Conservation (phyloP, 495 filamentous ascomycete species). For the Annulohypoxylon nitens region DNA sequence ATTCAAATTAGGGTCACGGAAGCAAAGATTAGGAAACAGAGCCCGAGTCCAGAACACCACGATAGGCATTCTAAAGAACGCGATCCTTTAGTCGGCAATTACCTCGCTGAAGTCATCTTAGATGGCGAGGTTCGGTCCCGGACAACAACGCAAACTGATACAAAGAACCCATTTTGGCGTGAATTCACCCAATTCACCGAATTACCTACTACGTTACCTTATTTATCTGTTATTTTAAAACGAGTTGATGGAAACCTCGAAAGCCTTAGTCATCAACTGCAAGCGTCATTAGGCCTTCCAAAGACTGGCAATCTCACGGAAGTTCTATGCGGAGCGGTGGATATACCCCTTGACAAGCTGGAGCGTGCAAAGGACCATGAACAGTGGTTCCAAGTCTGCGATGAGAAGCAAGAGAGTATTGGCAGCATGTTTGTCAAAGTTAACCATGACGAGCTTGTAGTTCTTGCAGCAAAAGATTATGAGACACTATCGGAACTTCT, state of each 20-base stretch:
- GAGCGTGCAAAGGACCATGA: constrained; percentile 84
- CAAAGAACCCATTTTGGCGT: constrained; percentile 91
- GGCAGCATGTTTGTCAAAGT: constrained; percentile 91
- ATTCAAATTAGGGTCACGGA: constrained; percentile 68
- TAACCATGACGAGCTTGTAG: constrained; percentile 86
- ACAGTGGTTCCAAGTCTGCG: constrained; percentile 88
- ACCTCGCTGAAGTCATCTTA: constrained; percentile 91
- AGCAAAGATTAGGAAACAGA: constrained; percentile 64
- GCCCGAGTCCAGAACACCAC: constrained; percentile 46
- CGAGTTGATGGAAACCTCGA: constrained; percentile 65
- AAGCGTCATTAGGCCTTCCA: constrained; percentile 58
- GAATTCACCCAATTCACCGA: constrained; percentile 91
- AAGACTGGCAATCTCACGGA: constrained; percentile 57
- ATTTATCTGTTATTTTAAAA: constrained; percentile 86
- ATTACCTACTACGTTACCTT: constrained; percentile 82
- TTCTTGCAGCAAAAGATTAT: constrained; percentile 89
- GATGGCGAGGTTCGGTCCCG: constrained; percentile 90
- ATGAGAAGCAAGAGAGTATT: constrained; percentile 76
- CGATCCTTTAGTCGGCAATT: constrained; percentile 66
- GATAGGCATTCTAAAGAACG: constrained; percentile 55
- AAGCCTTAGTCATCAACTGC: constrained; percentile 59
- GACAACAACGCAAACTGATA: constrained; percentile 85
- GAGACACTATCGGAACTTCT: constrained; percentile 84
- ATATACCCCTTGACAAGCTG: constrained; percentile 86
- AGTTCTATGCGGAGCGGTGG: constrained; percentile 75